A percentile compares a stretch with the other conserved stretches of the same genome.
Evolutionary conservation across 768 basidiomycete species (phyloP).

Genomic region (Mrakia gelida): DNA sequence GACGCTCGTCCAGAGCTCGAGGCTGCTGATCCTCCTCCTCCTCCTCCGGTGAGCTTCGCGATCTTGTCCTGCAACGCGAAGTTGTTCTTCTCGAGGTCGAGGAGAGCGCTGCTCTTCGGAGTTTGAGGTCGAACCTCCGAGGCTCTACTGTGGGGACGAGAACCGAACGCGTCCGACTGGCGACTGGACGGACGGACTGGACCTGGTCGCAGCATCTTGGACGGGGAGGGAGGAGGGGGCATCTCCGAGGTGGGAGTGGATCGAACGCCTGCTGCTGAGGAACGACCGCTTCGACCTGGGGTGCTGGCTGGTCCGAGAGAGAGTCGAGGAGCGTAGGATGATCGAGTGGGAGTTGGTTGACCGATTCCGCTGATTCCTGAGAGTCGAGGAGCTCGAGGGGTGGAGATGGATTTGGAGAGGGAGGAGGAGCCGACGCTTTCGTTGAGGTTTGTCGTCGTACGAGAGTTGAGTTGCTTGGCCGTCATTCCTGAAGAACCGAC

Average conservation of each 20-base stretch:
- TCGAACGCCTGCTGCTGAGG: constrained; percentile 17
- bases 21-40: constrained; percentile 19
- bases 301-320: constrained; percentile 18
- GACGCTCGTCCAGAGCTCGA: constrained; percentile 2
- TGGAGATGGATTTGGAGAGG: constrained; percentile 14
- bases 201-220: constrained; percentile 8
- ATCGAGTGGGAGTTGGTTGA: constrained; percentile 22
- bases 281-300: constrained; percentile 12
- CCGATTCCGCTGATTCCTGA: constrained; percentile 18
- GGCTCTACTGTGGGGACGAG: constrained; percentile 6
- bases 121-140: constrained; percentile 22
- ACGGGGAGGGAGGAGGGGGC: constrained; percentile 28
- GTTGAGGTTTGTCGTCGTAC: constrained; percentile 4
- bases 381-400: constrained; percentile 15
- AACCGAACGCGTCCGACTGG: constrained; percentile 16
- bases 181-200: constrained; percentile 10
- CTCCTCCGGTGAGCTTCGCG: constrained; percentile 45
- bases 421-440: background rate
- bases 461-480: constrained; percentile 65
- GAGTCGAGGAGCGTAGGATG: constrained; percentile 6
- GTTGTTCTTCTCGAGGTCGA: constrained; percentile 41
- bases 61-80: constrained; percentile 54
- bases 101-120: constrained; percentile 26
- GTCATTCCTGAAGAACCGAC: constrained; percentile 56
- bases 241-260: constrained; percentile 21